Conservation (phyloP, 148 eudicot species). For the Oxyria digyna region DNA sequence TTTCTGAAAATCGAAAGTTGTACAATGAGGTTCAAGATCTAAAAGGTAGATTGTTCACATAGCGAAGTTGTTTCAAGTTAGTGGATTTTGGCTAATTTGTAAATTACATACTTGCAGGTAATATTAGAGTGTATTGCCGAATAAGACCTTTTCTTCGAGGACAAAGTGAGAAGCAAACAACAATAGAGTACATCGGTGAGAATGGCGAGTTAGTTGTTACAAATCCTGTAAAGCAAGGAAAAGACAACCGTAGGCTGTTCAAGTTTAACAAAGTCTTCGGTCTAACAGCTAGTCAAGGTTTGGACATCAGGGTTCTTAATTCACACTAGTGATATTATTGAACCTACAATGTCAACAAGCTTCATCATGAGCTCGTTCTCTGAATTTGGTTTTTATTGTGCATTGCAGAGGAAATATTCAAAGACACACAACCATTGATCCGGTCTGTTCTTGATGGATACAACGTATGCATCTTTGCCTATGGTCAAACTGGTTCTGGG, state of each 20-base stretch:
- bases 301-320: not conserved
- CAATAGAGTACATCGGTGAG: constrained; percentile 75
- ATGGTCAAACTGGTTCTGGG: constrained; percentile 94
- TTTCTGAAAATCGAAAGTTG: constrained; percentile 74
- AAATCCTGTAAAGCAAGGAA: constrained; percentile 67
- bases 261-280: constrained; percentile 81
- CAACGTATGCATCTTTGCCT: constrained; percentile 86
- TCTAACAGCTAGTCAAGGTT: constrained; percentile 82
- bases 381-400: not conserved
- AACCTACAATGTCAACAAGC: not conserved
- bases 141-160: constrained; percentile 88
- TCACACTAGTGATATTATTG: not conserved
- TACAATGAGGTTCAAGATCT: constrained; percentile 96
- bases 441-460: constrained; percentile 90
- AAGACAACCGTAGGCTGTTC: constrained; percentile 63
- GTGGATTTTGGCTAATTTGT: constrained; percentile 7
- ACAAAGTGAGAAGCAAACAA: constrained; percentile 59
- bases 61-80: not conserved
- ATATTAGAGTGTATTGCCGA: constrained; percentile 86
- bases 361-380: not conserved
- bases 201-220: constrained; percentile 69
- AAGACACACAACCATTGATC: constrained; percentile 74
- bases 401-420: constrained; percentile 66
- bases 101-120: constrained; percentile 37
- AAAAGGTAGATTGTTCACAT: constrained; percentile 48